Evolutionary conservation across 176 grass and related monocot species (phyloP).

Genomic region (Ensete ventricosum): DNA sequence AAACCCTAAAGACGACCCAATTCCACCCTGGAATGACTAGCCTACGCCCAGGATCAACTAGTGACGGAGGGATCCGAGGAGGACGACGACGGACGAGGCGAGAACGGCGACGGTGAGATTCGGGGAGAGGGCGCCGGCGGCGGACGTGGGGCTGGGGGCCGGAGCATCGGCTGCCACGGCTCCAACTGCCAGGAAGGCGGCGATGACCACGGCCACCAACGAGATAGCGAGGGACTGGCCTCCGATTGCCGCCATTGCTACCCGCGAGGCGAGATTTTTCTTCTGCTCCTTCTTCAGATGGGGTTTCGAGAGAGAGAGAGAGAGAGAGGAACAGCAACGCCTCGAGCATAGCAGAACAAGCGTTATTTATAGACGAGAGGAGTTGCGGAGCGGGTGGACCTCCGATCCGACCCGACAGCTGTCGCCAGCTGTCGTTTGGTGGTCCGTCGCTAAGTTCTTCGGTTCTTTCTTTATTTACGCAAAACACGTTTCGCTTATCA

Average conservation of each 20-base stretch:
- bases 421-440: background rate
- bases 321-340: no score
- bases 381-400: background rate
- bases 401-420: constrained; percentile 5
- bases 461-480: no score
- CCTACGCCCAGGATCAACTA: constrained; percentile 18
- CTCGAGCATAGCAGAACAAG: background rate
- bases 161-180: constrained; percentile 52
- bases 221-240: background rate
- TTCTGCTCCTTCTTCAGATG: no score
- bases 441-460: background rate
- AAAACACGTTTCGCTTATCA: no score
- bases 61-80: constrained; percentile 38
- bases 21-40: constrained; percentile 4
- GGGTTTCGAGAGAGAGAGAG: no score
- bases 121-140: constrained; percentile 21
- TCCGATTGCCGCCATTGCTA: constrained; percentile 8
- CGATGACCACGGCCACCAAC: constrained; percentile 22
- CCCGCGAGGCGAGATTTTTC: no score
- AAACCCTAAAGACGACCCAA: background rate
- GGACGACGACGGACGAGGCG: constrained; percentile 51
- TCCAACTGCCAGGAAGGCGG: constrained; percentile 27
- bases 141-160: constrained; percentile 63
- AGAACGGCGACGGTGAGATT: constrained; percentile 35
- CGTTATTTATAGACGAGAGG: background rate